Evolutionary conservation across 1,284 basidiomycete species (phyloP).

Genomic region (Pholiota adiposa): DNA sequence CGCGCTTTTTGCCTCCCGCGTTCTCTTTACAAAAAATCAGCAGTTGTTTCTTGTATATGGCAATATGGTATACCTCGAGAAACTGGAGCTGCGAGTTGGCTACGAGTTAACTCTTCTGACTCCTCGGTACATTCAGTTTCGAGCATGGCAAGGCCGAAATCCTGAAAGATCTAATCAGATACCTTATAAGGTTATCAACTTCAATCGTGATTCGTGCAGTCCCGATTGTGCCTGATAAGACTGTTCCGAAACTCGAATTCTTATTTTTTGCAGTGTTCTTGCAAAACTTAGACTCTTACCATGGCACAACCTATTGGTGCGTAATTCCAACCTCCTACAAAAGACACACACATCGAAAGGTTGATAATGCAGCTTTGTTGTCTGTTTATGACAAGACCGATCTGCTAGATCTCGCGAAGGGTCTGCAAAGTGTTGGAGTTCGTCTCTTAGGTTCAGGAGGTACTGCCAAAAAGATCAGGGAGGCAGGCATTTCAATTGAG

Average conservation of each 20-base stretch:
- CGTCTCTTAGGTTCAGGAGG: slow-evolving; percentile 94
- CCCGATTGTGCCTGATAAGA: slow-evolving; percentile 6
- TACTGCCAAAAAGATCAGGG: slow-evolving; percentile 97
- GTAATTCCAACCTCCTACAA: background rate
- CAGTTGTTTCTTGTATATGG: too few relatives aligned
- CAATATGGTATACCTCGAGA: too few relatives aligned
- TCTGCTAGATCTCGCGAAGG: slow-evolving; percentile 88
- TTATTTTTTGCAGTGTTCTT: background rate
- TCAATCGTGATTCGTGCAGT: background rate
- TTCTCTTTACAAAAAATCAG: too few relatives aligned
- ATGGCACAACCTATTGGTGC: slow-evolving; percentile 29
- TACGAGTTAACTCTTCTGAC: too few relatives aligned
- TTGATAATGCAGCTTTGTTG: slow-evolving; percentile 68
- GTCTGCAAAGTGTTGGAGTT: slow-evolving; percentile 82
- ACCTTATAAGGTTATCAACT: background rate
- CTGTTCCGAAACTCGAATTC: background rate
- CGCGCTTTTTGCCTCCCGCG: too few relatives aligned
- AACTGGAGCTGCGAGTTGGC: too few relatives aligned
- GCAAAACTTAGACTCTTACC: background rate
- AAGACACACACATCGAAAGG: background rate
- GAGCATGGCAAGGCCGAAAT: background rate
- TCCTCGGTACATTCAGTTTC: too few relatives aligned
- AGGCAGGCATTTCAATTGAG: slow-evolving; percentile 92
- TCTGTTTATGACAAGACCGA: slow-evolving; percentile 98
- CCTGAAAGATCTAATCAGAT: background rate